Evolutionary conservation across 169 alveolate genomes (phyloP).

Genomic region (Cryptosporidium andersoni): DNA sequence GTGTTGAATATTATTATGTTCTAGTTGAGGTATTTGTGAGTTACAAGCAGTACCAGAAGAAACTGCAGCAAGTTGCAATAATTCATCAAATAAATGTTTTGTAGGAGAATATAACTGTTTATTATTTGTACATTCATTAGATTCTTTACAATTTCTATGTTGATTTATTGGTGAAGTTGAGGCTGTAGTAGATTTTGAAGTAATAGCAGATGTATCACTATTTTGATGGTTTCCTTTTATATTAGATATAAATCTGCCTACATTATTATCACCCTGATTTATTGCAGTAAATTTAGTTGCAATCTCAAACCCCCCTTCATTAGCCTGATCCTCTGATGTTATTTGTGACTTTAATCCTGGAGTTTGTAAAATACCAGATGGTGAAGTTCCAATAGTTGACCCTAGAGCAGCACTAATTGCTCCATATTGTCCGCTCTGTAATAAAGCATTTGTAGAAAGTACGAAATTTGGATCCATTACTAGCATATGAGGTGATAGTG

Average conservation of each 20-base stretch:
- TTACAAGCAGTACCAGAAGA: conserved; percentile 14
- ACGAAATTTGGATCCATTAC: background rate
- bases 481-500: no score
- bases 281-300: no score
- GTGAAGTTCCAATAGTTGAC: background rate
- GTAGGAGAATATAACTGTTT: conserved; percentile 3
- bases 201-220: conserved; percentile 6
- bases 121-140: background rate
- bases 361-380: background rate
- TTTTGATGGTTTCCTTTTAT: no score
- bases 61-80: conserved; percentile 35
- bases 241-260: no score
- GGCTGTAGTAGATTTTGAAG: conserved; percentile 60
- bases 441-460: no score
- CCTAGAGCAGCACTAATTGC: background rate
- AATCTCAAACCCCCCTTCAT: no score
- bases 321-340: no score
- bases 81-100: conserved; percentile 38
- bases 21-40: conserved; percentile 21
- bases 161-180: conserved; percentile 46
- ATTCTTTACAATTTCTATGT: conserved; percentile 7
- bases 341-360: no score
- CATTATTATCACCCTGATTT: no score
- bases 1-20: background rate
- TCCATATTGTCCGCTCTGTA: no score